Evolutionary conservation across 306 rosid genomes (phyloP).

Genomic region (Hippophae rhamnoides): DNA sequence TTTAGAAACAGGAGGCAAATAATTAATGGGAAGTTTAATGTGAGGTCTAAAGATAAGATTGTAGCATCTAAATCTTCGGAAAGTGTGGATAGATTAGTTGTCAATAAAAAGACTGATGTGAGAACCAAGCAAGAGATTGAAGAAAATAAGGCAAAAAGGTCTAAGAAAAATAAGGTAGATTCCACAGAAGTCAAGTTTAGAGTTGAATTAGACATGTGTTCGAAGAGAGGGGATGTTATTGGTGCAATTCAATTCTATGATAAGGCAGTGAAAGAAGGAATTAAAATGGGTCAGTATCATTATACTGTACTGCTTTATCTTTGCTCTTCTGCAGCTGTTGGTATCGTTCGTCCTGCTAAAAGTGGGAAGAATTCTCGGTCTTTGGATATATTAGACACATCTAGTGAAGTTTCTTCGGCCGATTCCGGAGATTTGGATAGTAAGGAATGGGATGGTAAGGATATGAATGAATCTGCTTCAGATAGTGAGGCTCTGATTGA

Average conservation of each 20-base stretch:
- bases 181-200: slow-evolving; percentile 33
- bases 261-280: slow-evolving; percentile 40
- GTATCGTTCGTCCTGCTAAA: slow-evolving; percentile 75
- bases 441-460: slow-evolving; percentile 8
- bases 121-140: slow-evolving; percentile 18
- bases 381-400: slow-evolving; percentile 26
- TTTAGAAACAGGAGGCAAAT: slow-evolving; percentile 26
- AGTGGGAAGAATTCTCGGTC: slow-evolving; percentile 59
- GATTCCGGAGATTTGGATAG: slow-evolving; percentile 2
- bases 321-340: slow-evolving; percentile 86
- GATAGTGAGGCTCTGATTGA: slow-evolving; percentile 1
- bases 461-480: slow-evolving; percentile 1
- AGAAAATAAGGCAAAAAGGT: slow-evolving; percentile 19
- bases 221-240: slow-evolving; percentile 67
- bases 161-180: slow-evolving; percentile 28
- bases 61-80: slow-evolving; percentile 11
- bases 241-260: slow-evolving; percentile 65
- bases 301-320: slow-evolving; percentile 73
- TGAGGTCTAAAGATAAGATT: slow-evolving; percentile 13
- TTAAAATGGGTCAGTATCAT: slow-evolving; percentile 54
- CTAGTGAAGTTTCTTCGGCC: slow-evolving; percentile 18
- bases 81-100: slow-evolving; percentile 5
- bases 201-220: slow-evolving; percentile 63
- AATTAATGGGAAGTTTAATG: slow-evolving; percentile 19
- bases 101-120: slow-evolving; percentile 17